Evolutionary conservation across 345 rosid genomes (phyloP), one percentile per base, ranked within the genome.

Genomic region (Salix viminalis): DNA sequence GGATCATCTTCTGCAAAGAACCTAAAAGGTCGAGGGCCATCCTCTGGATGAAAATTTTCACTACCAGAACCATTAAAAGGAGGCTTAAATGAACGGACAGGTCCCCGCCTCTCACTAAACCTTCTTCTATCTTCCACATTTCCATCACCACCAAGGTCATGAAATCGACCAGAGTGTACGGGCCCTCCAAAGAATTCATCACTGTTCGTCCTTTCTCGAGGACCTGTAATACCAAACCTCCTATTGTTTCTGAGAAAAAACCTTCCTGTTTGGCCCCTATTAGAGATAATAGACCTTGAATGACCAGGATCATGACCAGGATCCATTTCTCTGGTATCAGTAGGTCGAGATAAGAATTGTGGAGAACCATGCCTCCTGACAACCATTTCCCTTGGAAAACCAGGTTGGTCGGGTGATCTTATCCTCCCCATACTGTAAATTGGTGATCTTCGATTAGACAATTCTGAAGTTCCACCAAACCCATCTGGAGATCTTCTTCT

Each of bases 401-500:
- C 83, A 84, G 92, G 77, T 70, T 87, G 89, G 4, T 89, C 90
- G 50, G 97, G 95, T 70, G 97, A 89, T 74, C 87, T 85, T 60
- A 84, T 77, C 78, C 90, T 88, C 67, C 86, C 92, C 85, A 79
- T 83, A 84, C 91, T 82, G 81, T 82, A 90, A 77, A 85, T 78
- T 75, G 92, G 90, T 69, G 97, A 91, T 68, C 91, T 85, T 73
- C 84, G 85, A 81, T 78, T 84, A 76, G 85, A 79, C 83, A 92
- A 85, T 30, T 91, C 94, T 69, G 87, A 74, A 70, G 83, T 86
- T 67, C 91, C 91, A 83, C 78, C 85, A 81, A 89, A 91, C 3
- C 85, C 91, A 75, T 91, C 91, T 12, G 90, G 91, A 36, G 98
- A 83, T 77, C 96, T 88, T 83, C 92, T 88, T 87, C 93, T 83